Evolutionary conservation across 768 basidiomycete species (phyloP).

Genomic region (Termitomyces sp.): DNA sequence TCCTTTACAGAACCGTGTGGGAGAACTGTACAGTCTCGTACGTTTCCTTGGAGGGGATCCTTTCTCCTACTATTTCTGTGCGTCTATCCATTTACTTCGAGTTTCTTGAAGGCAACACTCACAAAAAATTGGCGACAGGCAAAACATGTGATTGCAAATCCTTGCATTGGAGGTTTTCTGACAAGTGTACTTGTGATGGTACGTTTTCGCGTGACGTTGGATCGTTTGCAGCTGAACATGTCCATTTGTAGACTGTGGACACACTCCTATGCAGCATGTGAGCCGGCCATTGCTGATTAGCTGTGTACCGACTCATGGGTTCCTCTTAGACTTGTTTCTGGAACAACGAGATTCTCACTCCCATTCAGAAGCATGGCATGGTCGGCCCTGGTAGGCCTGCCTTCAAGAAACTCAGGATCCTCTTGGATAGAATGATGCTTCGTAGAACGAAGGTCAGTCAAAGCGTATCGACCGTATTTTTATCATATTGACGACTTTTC

Average conservation of each 20-base stretch:
- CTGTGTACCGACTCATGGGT: constrained; percentile 7
- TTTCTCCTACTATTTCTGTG: constrained; percentile 90
- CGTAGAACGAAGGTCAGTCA: constrained; percentile 72
- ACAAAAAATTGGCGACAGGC: constrained; percentile 38
- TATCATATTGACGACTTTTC: not conserved
- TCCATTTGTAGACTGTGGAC: constrained; percentile 60
- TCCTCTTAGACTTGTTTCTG: constrained; percentile 80
- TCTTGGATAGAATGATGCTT: constrained; percentile 95
- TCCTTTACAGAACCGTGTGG: constrained; percentile 97
- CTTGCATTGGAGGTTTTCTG: constrained; percentile 88
- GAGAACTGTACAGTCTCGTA: constrained; percentile 93
- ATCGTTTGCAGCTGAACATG: not conserved
- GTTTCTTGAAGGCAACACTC: not conserved
- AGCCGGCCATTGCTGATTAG: constrained; percentile 21
- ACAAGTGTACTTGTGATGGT: constrained; percentile 85
- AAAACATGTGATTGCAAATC: constrained; percentile 93
- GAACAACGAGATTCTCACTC: constrained; percentile 95
- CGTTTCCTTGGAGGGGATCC: constrained; percentile 92
- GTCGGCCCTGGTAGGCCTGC: constrained; percentile 72
- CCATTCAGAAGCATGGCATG: constrained; percentile 92
- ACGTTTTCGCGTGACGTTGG: constrained; percentile 14
- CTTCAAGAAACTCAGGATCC: constrained; percentile 88
- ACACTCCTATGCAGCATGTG: constrained; percentile 82
- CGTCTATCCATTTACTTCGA: constrained; percentile 21
- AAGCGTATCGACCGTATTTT: not conserved